phyloP scores from a whole-genome alignment of 306 rosid genomes.

The Vachellia pachyceras region DNA sequence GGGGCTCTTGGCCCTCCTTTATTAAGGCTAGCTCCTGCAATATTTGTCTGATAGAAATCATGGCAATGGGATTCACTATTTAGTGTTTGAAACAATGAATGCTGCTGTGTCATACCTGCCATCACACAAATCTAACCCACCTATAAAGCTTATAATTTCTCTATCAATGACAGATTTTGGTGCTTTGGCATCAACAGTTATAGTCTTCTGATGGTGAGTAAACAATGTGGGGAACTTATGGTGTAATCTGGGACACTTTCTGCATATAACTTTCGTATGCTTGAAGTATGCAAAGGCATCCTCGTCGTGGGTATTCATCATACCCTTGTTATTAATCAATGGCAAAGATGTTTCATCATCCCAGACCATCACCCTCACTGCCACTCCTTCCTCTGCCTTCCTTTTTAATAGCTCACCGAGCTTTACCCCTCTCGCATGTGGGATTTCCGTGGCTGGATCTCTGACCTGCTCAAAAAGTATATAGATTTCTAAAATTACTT shows the following conservation, averaged over 20 bases:
- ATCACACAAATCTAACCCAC: slow-evolving; percentile 86
- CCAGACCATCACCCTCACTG: slow-evolving; percentile 90
- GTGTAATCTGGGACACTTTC: slow-evolving; percentile 75
- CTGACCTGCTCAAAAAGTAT: slow-evolving; percentile 65
- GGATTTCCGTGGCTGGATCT: slow-evolving; percentile 75
- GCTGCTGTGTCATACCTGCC: slow-evolving; percentile 90
- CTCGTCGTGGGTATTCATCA: slow-evolving; percentile 90
- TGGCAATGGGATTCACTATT: slow-evolving; percentile 54
- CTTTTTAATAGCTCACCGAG: slow-evolving; percentile 82
- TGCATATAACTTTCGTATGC: slow-evolving; percentile 80
- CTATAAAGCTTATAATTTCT: slow-evolving; percentile 84
- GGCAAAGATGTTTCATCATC: slow-evolving; percentile 92
- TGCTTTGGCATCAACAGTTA: slow-evolving; percentile 64
- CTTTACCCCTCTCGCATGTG: slow-evolving; percentile 77
- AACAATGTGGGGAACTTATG: slow-evolving; percentile 73
- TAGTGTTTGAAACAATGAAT: slow-evolving; percentile 78
- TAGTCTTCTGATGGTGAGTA: slow-evolving; percentile 90
- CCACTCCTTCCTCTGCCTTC: slow-evolving; percentile 95
- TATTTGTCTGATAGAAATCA: slow-evolving; percentile 85
- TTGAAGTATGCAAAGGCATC: slow-evolving; percentile 75
- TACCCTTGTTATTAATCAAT: slow-evolving; percentile 74
- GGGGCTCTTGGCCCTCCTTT: slow-evolving; percentile 97
- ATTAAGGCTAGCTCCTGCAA: slow-evolving; percentile 69
- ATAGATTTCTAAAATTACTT: slow-evolving; percentile 6
- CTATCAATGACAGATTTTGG: slow-evolving; percentile 49